phyloP scores from a whole-genome alignment of 148 eudicot species.

The Chenopodium quinoa region DNA sequence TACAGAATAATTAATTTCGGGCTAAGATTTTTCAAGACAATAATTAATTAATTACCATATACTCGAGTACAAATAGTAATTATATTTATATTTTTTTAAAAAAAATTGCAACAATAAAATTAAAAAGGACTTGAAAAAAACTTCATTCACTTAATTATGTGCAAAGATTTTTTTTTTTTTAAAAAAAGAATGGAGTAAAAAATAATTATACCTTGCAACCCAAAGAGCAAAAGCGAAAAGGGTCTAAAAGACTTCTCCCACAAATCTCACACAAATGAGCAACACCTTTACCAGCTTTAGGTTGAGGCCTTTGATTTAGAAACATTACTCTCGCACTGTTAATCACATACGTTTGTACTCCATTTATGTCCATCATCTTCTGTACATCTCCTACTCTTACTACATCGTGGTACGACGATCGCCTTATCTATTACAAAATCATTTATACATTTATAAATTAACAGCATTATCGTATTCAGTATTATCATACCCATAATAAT shows the following conservation, averaged over 20 bases:
- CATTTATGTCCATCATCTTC: conserved; percentile 60
- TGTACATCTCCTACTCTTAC: conserved; percentile 86
- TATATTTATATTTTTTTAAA: too few species aligned
- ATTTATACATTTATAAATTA: neutral
- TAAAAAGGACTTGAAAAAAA: too few species aligned
- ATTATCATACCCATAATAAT: too few species aligned
- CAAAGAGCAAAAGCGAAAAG: conserved; percentile 86
- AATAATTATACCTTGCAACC: conserved; percentile 75
- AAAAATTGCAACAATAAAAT: too few species aligned
- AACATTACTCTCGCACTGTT: conserved; percentile 93
- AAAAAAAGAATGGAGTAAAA: neutral
- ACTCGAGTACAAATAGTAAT: too few species aligned
- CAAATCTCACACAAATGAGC: conserved; percentile 90
- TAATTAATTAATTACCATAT: too few species aligned
- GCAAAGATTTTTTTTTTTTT: neutral
- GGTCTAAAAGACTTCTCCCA: conserved; percentile 80
- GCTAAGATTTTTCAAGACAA: too few species aligned
- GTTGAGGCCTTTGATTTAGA: conserved; percentile 89
- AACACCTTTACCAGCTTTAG: conserved; percentile 66
- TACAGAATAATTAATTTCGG: too few species aligned
- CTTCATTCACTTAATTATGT: neutral
- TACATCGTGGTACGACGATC: conserved; percentile 94
- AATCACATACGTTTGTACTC: conserved; percentile 88
- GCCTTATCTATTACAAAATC: conserved; percentile 51
- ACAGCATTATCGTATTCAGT: neutral